Conservation (phyloP, 1,284 basidiomycete species). For the Psilocybe mexicana region DNA sequence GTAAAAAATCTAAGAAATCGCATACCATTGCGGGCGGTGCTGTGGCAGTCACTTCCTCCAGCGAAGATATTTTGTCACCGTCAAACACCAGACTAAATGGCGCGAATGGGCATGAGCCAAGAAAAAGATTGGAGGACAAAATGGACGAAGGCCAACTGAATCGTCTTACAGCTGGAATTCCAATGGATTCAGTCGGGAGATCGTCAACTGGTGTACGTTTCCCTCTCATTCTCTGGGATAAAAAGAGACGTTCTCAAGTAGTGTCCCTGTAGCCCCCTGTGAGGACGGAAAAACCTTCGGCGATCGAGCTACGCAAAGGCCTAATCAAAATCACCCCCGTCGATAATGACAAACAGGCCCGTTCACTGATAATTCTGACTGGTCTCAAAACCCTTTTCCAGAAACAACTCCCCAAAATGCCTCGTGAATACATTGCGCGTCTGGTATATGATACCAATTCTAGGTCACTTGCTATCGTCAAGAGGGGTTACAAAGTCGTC, state of each 20-base stretch:
- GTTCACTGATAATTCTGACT: slow-evolving; percentile 84
- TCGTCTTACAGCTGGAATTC: slow-evolving; percentile 77
- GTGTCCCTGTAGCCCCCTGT: slow-evolving; percentile 42
- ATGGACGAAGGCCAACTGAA: slow-evolving; percentile 74
- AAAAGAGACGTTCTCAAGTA: background rate
- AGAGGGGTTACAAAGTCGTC: slow-evolving; percentile 93
- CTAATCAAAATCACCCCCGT: slow-evolving; percentile 89
- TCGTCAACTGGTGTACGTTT: slow-evolving; percentile 49
- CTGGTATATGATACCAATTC: slow-evolving; percentile 94
- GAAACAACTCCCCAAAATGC: slow-evolving; percentile 98
- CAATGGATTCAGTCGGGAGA: slow-evolving; percentile 64
- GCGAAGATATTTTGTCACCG: slow-evolving; percentile 39
- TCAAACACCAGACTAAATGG: slow-evolving; percentile 25
- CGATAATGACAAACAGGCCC: slow-evolving; percentile 78
- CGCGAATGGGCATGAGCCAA: slow-evolving; percentile 54
- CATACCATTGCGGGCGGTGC: slow-evolving; percentile 46
- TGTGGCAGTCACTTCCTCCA: slow-evolving; percentile 25
- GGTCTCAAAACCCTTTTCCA: slow-evolving; percentile 97
- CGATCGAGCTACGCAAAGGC: slow-evolving; percentile 80
- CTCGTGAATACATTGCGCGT: slow-evolving; percentile 96
- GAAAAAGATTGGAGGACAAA: slow-evolving; percentile 74
- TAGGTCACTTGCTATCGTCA: slow-evolving; percentile 92
- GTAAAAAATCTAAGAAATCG: slow-evolving; percentile 58
- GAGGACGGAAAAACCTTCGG: slow-evolving; percentile 76
- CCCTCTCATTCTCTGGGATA: background rate